Base-by-base conservation (phyloP, 2,329 filamentous ascomycete genomes). In the Pseudogymnoascus verrucosus region DNA sequence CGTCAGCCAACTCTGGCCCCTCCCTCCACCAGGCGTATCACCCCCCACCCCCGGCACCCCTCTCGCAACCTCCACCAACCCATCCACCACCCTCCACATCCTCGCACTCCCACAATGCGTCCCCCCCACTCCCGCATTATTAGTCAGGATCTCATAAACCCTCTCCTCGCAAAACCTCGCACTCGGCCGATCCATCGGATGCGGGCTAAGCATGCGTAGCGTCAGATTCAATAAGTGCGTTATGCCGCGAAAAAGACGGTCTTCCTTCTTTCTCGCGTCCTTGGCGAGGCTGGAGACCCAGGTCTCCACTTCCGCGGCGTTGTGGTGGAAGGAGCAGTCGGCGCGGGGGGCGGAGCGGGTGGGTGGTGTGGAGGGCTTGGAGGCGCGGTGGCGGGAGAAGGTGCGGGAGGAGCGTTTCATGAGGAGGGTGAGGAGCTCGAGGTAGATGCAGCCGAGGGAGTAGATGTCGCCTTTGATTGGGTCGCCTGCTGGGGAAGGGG, bases 291-390 rank as follows among this genome's bases (percentile, higher is more conserved):
- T 75, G 0, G 77, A 76, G 77, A 90, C 88, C 89, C 89, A 92
- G 12, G 79, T 79, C 66, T 88, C 83, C 1, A 91, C 81, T 72
- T 89, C 87, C 14, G 83, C 81, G 1, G 88, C 77, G 68, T 91
- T 90, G 67, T 83, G 83, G 74, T 91, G 89, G 73, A 89, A 92
- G 0, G 87, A 89, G 0, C 87, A 82, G 74, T 91, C 89, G 6
- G 82, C 80, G 19, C 4, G 19, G 14, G 59, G 59, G 12, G 80
- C 74, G 42, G 76, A 26, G 19, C 71, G 68, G 21, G 71, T 71
- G 0, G 70, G 67, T 40, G 59, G 34, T 28, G 4, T 7, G 14
- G 19, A 6, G 7, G 16, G 10, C 4, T 34, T 26, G 16, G 59
- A 40, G 31, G 59, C 21, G 5, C 89, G 85, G 71, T 90, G 86